Evolutionary conservation across 2,329 filamentous ascomycete species (phyloP), one percentile per base, ranked within the genome.

Genomic region (Raffaelea arxii): DNA sequence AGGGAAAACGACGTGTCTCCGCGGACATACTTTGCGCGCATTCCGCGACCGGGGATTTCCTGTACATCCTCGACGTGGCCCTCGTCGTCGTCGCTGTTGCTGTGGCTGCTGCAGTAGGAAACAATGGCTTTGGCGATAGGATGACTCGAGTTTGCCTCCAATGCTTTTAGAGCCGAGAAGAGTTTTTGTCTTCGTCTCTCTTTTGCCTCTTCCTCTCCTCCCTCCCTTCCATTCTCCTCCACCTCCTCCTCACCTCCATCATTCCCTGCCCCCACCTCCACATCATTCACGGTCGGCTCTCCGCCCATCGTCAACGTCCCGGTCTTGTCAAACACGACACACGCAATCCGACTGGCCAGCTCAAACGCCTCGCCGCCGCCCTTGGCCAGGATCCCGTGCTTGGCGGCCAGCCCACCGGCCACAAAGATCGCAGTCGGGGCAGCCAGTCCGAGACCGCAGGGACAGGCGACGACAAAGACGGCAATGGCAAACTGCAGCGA

Each of bases 261-360:
- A 36, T 50, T 36, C 44, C 19, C 48, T 51, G 35, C 62, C 63
- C 0, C 62, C 61, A 38, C 44, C 36, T 62, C 56, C 11, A 65
- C 67, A 52, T 80, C 74, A 0, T 78, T 85, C 21, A 91, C 80
- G 24, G 70, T 76, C 0, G 86, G 84, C 53, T 86, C 80, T 6
- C 83, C 84, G 4, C 84, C 70, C 55, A 83, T 69, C 0, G 87
- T 92, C 48, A 94, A 67, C 0, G 87, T 94, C 2, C 87, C 87
- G 0, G 87, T 94, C 70, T 94, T 92, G 71, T 94, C 87, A 59
- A 94, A 92, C 1, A 92, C 84, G 35, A 92, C 80, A 44, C 82
- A 83, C 60, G 88, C 80, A 39, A 90, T 72, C 11, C 76, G 77
- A 59, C 84, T 89, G 4, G 86, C 86, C 65, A 88, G 87, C 61